Base-by-base conservation (phyloP, 164 flowering plant species). In the Liriodendron chinense region DNA sequence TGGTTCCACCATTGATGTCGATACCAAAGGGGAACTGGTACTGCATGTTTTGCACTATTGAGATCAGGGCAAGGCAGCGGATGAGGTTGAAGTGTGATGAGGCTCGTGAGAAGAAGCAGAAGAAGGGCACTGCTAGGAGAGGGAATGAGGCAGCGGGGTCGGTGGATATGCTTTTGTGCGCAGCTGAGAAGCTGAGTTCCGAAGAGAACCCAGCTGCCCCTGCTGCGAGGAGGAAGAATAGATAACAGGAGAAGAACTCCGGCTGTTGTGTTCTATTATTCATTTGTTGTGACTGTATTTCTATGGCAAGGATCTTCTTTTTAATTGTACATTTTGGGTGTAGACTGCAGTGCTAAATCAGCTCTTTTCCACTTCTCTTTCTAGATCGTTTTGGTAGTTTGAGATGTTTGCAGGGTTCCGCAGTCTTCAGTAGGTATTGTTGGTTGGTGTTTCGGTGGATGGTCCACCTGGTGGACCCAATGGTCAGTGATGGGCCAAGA, bases 1-100 rank as follows among this genome's bases (percentile, higher is more conserved):
- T 88, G 92, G 69, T 78, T 3, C 96, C 98, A 1, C 91, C 93
- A 22, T 89, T 48, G 20, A 23, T 69, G 53, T 56, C 82, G 23
- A 79, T 92, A 69, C 98, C 98, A 1, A 76, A 47, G 57, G 96
- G 97, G 9, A 88, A 83, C 59, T 95, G 98, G 98, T 95, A 85
- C 73, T 92, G 98, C 78, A 79, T 75, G 71, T 82, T 76, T 62
- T 95, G 98, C 80, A 76, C 81, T 14, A 82, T 76, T 22, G 88
- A 83, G 62, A 71, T 90, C 20, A 75, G 76, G 78, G 78, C 74
- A 21, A 82, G 91, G 73, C 80, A 74, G 50, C 81, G 65, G 76
- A 88, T 78, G 20, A 90, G 72, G 79, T 77, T 24, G 79, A 75
- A 73, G 9, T 84, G 77, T 72, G 79, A 76, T 57, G 59, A 53